phyloP scores from a whole-genome alignment of 2,329 filamentous ascomycete genomes.

The Hymenoscyphus fraxineus region DNA sequence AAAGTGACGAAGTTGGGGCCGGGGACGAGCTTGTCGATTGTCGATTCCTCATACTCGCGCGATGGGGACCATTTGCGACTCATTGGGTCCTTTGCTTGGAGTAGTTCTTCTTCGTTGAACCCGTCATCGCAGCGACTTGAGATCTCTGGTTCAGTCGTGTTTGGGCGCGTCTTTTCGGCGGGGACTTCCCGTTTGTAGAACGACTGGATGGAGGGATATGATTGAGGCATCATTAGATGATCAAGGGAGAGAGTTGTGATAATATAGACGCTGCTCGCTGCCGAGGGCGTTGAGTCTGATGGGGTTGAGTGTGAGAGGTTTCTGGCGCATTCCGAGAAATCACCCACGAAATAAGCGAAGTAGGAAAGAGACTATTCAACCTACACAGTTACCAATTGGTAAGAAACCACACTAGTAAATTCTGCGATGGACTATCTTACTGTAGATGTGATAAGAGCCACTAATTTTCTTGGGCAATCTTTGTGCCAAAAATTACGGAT shows the following conservation, averaged over 20 bases:
- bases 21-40: constrained; percentile 45
- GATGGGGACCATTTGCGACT: constrained; percentile 40
- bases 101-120: constrained; percentile 48
- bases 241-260: background rate
- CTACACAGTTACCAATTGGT: too few species aligned
- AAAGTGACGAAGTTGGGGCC: constrained; percentile 50
- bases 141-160: constrained; percentile 6
- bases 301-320: too few species aligned
- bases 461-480: too few species aligned
- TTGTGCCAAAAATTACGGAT: too few species aligned
- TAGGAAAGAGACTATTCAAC: too few species aligned
- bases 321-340: too few species aligned
- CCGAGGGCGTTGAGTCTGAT: too few species aligned
- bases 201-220: constrained; percentile 30
- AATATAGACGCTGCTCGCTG: too few species aligned
- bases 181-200: constrained; percentile 29
- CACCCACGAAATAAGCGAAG: too few species aligned
- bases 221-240: constrained; percentile 14
- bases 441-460: too few species aligned
- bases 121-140: constrained; percentile 42
- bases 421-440: too few species aligned
- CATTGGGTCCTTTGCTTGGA: constrained; percentile 37
- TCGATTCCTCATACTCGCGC: constrained; percentile 44
- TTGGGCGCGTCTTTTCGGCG: constrained; percentile 1
- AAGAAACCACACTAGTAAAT: too few species aligned